Conservation (phyloP, 495 filamentous ascomycete species). For the Tuber borchii region DNA sequence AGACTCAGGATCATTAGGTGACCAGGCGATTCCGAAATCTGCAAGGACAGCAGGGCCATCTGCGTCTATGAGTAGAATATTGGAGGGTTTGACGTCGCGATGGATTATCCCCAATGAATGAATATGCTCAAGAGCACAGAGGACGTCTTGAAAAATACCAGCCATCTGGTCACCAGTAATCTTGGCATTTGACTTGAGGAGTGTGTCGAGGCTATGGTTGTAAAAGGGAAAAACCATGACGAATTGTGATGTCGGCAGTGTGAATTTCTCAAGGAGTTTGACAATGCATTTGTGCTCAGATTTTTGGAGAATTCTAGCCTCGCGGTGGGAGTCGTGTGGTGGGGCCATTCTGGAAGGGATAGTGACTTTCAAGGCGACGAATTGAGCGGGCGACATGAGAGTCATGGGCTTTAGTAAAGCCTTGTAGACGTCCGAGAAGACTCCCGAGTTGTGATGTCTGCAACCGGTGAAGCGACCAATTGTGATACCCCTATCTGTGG, state of each 20-base stretch:
- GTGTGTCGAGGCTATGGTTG: constrained; percentile 59
- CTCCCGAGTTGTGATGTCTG: constrained; percentile 62
- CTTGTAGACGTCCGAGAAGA: constrained; percentile 78
- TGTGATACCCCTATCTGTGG: constrained; percentile 16
- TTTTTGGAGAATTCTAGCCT: constrained; percentile 62
- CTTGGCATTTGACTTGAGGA: constrained; percentile 46
- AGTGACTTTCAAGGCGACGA: constrained; percentile 82
- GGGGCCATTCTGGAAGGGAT: constrained; percentile 62
- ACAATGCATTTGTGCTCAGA: constrained; percentile 52
- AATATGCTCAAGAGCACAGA: constrained; percentile 58
- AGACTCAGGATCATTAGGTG: constrained; percentile 50
- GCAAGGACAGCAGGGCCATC: constrained; percentile 63
- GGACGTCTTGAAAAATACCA: neutral
- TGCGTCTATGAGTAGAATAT: constrained; percentile 65
- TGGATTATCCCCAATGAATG: constrained; percentile 76
- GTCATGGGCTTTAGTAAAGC: constrained; percentile 38
- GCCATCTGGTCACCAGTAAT: neutral
- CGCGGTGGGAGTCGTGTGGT: constrained; percentile 72
- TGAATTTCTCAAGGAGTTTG: constrained; percentile 61
- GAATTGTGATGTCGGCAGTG: constrained; percentile 61
- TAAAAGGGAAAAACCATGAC: constrained; percentile 80
- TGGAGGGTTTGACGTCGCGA: constrained; percentile 88
- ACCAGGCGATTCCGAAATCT: constrained; percentile 91
- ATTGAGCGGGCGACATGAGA: constrained; percentile 34
- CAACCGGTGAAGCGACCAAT: constrained; percentile 70